These are phyloP conservation scores for Solidago caesia DNA, from an alignment of 129 eudicot species.

Conservation along the genomic window DNA sequence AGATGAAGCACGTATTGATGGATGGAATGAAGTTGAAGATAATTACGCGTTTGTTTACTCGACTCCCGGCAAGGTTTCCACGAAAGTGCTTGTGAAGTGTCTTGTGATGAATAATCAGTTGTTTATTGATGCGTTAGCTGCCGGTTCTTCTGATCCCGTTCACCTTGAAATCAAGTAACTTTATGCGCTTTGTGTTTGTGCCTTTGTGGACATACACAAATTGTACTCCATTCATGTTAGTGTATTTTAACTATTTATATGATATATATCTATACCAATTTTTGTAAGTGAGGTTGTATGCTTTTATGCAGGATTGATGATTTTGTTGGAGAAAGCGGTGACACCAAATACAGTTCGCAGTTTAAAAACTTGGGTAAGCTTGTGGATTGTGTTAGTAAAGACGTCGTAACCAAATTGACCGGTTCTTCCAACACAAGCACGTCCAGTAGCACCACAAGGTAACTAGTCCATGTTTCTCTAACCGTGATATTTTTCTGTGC, in stretches of 20 bases:
- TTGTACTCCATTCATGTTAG: neutral
- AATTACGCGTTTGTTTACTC: slow-evolving; percentile 73
- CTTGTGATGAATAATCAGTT: slow-evolving; percentile 66
- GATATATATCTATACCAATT: neutral
- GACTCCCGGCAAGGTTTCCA: slow-evolving; percentile 45
- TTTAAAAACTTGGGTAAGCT: slow-evolving; percentile 74
- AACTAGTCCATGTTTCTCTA: slow-evolving; percentile 3
- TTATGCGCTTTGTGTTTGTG: neutral
- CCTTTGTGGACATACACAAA: neutral
- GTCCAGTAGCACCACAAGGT: slow-evolving; percentile 45
- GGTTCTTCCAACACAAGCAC: slow-evolving; percentile 41
- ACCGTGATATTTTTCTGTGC: neutral
- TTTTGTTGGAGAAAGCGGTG: slow-evolving; percentile 49
- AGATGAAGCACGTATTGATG: slow-evolving; percentile 79
- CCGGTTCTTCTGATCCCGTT: slow-evolving; percentile 47
- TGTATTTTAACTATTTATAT: neutral
- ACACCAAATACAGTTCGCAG: slow-evolving; percentile 55
- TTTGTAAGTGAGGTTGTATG: neutral
- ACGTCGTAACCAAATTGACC: slow-evolving; percentile 41
- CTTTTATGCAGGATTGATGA: slow-evolving; percentile 57
- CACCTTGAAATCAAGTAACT: slow-evolving; percentile 72
- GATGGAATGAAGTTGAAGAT: slow-evolving; percentile 81
- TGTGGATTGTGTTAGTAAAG: slow-evolving; percentile 45
- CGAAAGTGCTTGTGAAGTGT: slow-evolving; percentile 76
- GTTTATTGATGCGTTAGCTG: slow-evolving; percentile 61